Percentiles rank a stretch among this genome's conserved stretches.
Evolutionary conservation across 345 rosid species (phyloP).

Genomic region (Psidium friedrichsthalianum): DNA sequence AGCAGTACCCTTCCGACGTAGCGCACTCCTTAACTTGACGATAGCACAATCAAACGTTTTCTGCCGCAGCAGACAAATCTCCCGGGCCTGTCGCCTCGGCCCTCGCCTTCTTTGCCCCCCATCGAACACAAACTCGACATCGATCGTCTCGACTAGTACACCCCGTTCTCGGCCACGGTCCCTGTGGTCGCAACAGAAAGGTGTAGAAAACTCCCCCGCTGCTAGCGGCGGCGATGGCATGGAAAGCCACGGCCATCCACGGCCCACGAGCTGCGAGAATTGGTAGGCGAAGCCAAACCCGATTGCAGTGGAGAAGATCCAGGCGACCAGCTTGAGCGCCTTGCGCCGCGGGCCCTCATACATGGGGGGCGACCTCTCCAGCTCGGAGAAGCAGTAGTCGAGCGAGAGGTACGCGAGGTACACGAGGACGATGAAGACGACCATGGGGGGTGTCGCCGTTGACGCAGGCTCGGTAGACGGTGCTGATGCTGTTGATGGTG

Average conservation of each 20-base stretch:
- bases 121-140: not conserved
- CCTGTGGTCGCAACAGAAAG: constrained; percentile 19
- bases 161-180: not conserved
- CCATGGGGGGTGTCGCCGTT: not conserved
- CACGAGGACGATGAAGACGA: not conserved
- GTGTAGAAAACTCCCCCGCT: constrained; percentile 8
- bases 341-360: not conserved
- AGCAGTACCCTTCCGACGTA: too few relatives aligned
- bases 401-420: not conserved
- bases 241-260: not conserved
- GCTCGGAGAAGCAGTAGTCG: not conserved
- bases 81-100: not conserved
- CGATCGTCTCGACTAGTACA: not conserved
- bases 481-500: not conserved
- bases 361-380: not conserved
- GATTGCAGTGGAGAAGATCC: not conserved
- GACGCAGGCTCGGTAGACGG: not conserved
- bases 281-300: not conserved
- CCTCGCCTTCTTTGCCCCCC: not conserved
- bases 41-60: not conserved
- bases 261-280: not conserved
- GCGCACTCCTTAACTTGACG: not conserved
- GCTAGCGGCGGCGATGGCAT: not conserved
- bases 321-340: not conserved
- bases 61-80: not conserved